phyloP scores from a whole-genome alignment of 148 eudicot species.

The Vaccinium macrocarpon region DNA sequence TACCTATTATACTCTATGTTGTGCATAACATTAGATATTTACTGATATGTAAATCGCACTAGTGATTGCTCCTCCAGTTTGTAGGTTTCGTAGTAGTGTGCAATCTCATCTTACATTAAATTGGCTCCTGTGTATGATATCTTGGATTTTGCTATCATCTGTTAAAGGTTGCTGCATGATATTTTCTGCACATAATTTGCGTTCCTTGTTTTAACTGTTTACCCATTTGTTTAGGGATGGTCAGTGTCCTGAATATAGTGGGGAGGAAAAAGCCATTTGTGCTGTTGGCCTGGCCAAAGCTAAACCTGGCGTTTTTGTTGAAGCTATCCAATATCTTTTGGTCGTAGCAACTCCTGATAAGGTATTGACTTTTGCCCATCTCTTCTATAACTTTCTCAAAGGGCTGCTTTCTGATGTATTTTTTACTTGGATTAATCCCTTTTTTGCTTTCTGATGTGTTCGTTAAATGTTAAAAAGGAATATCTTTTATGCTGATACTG shows the following conservation, averaged over 20 bases:
- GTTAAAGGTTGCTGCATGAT: constrained; percentile 13
- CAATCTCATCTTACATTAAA: background rate
- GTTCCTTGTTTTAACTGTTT: constrained; percentile 12
- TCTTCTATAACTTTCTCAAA: background rate
- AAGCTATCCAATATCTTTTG: constrained; percentile 84
- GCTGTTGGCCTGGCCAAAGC: constrained; percentile 91
- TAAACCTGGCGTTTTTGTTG: constrained; percentile 86
- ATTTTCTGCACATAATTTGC: constrained; percentile 2
- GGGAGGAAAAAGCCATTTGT: constrained; percentile 96
- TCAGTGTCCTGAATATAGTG: constrained; percentile 93
- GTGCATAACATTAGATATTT: background rate
- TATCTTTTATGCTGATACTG: background rate
- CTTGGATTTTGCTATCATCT: background rate
- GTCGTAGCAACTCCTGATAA: constrained; percentile 94
- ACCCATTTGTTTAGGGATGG: constrained; percentile 67
- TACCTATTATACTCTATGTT: background rate
- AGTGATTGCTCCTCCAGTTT: background rate
- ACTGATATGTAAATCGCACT: background rate
- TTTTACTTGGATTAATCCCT: background rate
- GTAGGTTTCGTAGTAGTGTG: background rate
- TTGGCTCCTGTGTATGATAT: background rate
- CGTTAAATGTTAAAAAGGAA: background rate
- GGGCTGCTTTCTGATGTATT: background rate
- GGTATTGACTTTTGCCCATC: constrained; percentile 40
- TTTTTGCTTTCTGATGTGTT: constrained; percentile 7